Evolutionary conservation across 352 stramenopile genomes (phyloP).

Genomic region (Phytophthora aleatoria): DNA sequence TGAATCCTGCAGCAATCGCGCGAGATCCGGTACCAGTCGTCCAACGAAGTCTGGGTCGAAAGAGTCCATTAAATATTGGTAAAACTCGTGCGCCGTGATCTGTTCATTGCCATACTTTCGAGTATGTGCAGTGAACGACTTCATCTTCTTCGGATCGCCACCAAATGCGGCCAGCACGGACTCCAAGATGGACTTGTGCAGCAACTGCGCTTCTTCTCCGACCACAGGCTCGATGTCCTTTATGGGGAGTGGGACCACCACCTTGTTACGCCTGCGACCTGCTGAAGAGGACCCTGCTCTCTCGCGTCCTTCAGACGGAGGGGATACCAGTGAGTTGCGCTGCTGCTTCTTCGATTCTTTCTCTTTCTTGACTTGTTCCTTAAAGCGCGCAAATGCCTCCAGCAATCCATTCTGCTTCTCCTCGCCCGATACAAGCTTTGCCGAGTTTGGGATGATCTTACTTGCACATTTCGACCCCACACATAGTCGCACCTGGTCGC

Average conservation of each 20-base stretch:
- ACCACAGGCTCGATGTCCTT: slow-evolving; percentile 86
- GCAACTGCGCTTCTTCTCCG: slow-evolving; percentile 76
- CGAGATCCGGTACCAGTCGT: slow-evolving; percentile 82
- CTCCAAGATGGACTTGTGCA: slow-evolving; percentile 87
- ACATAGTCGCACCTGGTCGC: slow-evolving; percentile 60
- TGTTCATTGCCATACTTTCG: slow-evolving; percentile 87
- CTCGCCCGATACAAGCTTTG: slow-evolving; percentile 65
- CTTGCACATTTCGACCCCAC: slow-evolving; percentile 76
- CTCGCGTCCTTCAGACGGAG: slow-evolving; percentile 29
- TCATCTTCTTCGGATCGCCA: slow-evolving; percentile 85
- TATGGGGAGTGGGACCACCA: slow-evolving; percentile 52
- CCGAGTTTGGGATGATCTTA: slow-evolving; percentile 79
- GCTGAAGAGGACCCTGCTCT: slow-evolving; percentile 42
- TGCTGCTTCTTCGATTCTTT: slow-evolving; percentile 82
- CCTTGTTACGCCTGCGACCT: slow-evolving; percentile 52
- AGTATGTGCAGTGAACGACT: slow-evolving; percentile 82
- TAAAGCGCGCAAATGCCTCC: slow-evolving; percentile 67
- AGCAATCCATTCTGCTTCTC: slow-evolving; percentile 57
- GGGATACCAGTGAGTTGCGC: slow-evolving; percentile 44
- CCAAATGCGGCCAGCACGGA: slow-evolving; percentile 72
- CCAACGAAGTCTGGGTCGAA: slow-evolving; percentile 90
- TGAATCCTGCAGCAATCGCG: slow-evolving; percentile 81
- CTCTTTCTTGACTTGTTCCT: slow-evolving; percentile 70
- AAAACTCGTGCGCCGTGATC: slow-evolving; percentile 88
- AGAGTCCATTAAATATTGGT: slow-evolving; percentile 89